These are phyloP conservation scores for Verticillium zaregamsianum DNA, from an alignment of 2,329 filamentous ascomycete genomes.

Conservation along the genomic window DNA sequence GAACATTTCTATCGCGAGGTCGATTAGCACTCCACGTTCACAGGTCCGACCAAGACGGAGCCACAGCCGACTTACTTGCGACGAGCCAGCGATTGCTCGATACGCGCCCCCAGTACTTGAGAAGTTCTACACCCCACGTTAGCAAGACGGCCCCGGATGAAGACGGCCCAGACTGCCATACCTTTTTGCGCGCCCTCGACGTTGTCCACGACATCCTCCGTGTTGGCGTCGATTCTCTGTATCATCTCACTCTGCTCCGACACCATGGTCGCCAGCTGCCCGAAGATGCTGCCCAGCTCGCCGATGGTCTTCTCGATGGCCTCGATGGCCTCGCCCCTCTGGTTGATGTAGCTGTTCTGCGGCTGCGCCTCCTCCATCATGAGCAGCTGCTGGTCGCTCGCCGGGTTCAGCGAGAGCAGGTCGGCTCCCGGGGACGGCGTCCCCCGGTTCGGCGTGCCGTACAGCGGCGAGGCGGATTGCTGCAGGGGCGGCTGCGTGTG, in stretches of 20 bases:
- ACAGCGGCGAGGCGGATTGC: slow-evolving; percentile 80
- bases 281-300: slow-evolving; percentile 86
- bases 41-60: neutral
- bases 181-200: slow-evolving; percentile 87
- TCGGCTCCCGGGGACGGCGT: slow-evolving; percentile 66
- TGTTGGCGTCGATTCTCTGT: slow-evolving; percentile 94
- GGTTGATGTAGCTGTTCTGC: slow-evolving; percentile 84
- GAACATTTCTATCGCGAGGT: slow-evolving; percentile 54
- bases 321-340: slow-evolving; percentile 92
- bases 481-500: slow-evolving; percentile 63
- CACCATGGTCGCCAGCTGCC: slow-evolving; percentile 93
- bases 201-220: slow-evolving; percentile 96
- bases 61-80: slow-evolving; percentile 42
- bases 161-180: neutral
- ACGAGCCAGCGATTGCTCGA: slow-evolving; percentile 95
- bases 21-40: neutral
- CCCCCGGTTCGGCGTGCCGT: slow-evolving; percentile 69
- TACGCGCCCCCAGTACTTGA: slow-evolving; percentile 95
- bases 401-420: slow-evolving; percentile 77
- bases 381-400: slow-evolving; percentile 81
- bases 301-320: slow-evolving; percentile 93
- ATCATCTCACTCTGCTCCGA: slow-evolving; percentile 98
- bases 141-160: neutral
- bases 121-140: slow-evolving; percentile 53
- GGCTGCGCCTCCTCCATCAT: slow-evolving; percentile 91